A percentile compares a stretch with the other conserved stretches of the same genome.
These are phyloP conservation scores for Pythium rishiriense DNA, from an alignment of 352 stramenopile species.

Conservation along the genomic window DNA sequence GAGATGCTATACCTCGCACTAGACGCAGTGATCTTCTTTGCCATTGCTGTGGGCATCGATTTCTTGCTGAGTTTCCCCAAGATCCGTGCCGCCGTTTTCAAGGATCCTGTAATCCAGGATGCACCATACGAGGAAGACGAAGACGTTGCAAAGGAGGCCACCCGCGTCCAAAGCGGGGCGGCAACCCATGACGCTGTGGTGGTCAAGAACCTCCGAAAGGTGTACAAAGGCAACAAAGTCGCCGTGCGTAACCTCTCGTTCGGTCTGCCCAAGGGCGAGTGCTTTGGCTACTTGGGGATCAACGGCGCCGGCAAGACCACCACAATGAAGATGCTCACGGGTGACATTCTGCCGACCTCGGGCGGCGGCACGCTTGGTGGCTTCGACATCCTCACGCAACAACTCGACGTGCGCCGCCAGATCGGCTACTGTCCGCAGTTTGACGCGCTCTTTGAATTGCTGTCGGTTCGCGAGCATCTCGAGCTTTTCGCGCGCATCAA, in stretches of 20 bases:
- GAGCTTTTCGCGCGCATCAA: constrained; percentile 95
- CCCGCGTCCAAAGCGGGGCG: constrained; percentile 18
- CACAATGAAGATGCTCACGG: constrained; percentile 81
- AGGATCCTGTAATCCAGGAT: constrained; percentile 44
- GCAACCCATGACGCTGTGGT: constrained; percentile 34
- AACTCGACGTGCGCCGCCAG: constrained; percentile 51
- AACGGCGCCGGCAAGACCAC: constrained; percentile 86
- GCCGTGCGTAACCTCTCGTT: constrained; percentile 84
- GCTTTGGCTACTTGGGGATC: constrained; percentile 92
- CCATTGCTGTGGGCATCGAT: constrained; percentile 69
- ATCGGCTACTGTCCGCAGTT: constrained; percentile 98
- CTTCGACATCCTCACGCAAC: constrained; percentile 77
- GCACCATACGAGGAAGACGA: constrained; percentile 35
- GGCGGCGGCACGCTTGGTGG: constrained; percentile 81
- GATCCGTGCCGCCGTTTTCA: constrained; percentile 53
- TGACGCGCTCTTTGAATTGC: constrained; percentile 93
- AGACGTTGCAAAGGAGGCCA: constrained; percentile 27
- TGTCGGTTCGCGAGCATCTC: constrained; percentile 95
- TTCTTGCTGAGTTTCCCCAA: constrained; percentile 48
- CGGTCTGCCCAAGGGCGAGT: constrained; percentile 84
- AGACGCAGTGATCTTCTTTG: constrained; percentile 76
- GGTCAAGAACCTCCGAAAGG: constrained; percentile 47
- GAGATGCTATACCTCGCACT: constrained; percentile 80
- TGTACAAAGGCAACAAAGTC: constrained; percentile 80
- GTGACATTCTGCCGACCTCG: constrained; percentile 61